Percentiles rank a stretch among this genome's conserved stretches.
Evolutionary conservation across 2,329 filamentous ascomycete species (phyloP).

Genomic region (Verticillium longisporum): DNA sequence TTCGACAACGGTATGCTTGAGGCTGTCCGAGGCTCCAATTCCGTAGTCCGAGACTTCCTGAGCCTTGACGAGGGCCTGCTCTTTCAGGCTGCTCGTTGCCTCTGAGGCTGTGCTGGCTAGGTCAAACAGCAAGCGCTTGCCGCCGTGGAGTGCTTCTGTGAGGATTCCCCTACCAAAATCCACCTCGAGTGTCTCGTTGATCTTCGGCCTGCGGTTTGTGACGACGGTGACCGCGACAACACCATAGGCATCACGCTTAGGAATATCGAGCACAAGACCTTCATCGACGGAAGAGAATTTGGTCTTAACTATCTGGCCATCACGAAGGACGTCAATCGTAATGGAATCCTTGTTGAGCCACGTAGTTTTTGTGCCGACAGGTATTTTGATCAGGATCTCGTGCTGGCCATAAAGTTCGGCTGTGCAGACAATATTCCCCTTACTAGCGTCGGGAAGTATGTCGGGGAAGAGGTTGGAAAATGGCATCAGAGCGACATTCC

Average conservation of each 20-base stretch:
- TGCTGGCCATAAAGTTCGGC: slow-evolving; percentile 37
- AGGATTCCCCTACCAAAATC: slow-evolving; percentile 48
- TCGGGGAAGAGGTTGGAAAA: slow-evolving; percentile 35
- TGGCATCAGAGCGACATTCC: slow-evolving; percentile 20
- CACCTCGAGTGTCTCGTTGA: slow-evolving; percentile 54
- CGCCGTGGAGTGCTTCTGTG: slow-evolving; percentile 35
- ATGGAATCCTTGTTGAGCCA: slow-evolving; percentile 54
- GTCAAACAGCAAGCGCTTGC: slow-evolving; percentile 16
- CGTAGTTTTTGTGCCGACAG: slow-evolving; percentile 39
- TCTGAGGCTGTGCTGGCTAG: slow-evolving; percentile 34
- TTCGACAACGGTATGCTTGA: slow-evolving; percentile 4
- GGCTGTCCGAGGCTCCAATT: neutral
- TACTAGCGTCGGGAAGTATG: slow-evolving; percentile 17
- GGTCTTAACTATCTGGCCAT: slow-evolving; percentile 37
- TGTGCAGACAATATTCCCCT: slow-evolving; percentile 32
- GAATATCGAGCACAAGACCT: slow-evolving; percentile 45
- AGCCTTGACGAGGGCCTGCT: slow-evolving; percentile 2
- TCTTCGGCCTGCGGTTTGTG: slow-evolving; percentile 51
- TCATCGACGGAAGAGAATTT: slow-evolving; percentile 40
- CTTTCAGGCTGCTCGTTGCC: slow-evolving; percentile 23
- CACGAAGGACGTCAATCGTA: slow-evolving; percentile 46
- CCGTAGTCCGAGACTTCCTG: slow-evolving; percentile 3
- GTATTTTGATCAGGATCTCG: slow-evolving; percentile 48
- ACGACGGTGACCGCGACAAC: slow-evolving; percentile 50
- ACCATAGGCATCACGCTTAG: slow-evolving; percentile 48